Base-by-base conservation (phyloP, 148 eudicot species). In the Vaccinium darrowii region DNA sequence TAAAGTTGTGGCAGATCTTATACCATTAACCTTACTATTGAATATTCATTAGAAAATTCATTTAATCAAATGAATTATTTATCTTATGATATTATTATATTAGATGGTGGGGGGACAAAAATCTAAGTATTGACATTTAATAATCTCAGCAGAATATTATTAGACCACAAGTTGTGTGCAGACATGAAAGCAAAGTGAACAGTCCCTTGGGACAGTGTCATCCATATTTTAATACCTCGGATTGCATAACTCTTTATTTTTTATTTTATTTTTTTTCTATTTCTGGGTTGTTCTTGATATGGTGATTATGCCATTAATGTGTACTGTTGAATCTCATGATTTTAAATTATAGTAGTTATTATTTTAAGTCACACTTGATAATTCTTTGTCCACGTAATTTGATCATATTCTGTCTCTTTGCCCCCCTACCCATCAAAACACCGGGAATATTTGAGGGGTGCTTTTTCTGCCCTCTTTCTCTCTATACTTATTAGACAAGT, bases 381-480 rank as follows among this genome's bases (percentile, higher is more conserved):
- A 50, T 83, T 81, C 57, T 76, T 74, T 86, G 85, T 87, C 83
- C 56, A 88, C 63, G 85, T 83, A 85, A 90, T 47, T n/a, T 84
- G 85, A 83, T 88, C 30, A 84, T 53, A 81, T 76, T 63, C 82
- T 89, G 91, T 87, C 91, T 79, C 78, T 72, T 36, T 89, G 91
- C 86, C 87, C 78, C 88, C 90, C 85, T 82, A 60, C n/a, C 67
- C 67, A 65, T 83, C 89, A 88, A 84, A 82, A 82, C 90, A 88
- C 75, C 90, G 89, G 83, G 92, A 88, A 90, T 87, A 88, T 85
- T 87, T 90, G 84, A 75, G 56, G 36, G 58, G 67, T 85, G 87
- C 67, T 88, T 65, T 63, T 63, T 63, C 51, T 62, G 10, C 27
- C 19, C 67, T 60, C 67, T 60, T n/a, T 19, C 67, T 19, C 67